Base-by-base conservation (phyloP, 768 basidiomycete genomes). In the Hygrocybe punicea region DNA sequence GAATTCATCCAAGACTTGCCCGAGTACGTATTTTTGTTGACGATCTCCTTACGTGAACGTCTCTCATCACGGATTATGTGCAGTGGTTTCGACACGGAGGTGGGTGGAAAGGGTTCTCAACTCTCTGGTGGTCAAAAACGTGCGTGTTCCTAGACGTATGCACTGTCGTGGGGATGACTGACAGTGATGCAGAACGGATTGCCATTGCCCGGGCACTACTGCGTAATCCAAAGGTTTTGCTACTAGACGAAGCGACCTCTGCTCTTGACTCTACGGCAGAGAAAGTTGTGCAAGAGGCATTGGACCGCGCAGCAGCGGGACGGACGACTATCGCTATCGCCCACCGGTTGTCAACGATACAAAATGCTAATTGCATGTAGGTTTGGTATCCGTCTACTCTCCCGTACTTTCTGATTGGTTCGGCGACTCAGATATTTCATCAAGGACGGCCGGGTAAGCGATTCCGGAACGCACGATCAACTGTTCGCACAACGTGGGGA, bases 291-390 rank as follows among this genome's bases (percentile, higher is more conserved):
- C 96, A 98, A 66, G 87, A 83, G 6, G 97, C 97, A 3, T 80
- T 98, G 29, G 97, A 98, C 72, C 82, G 85, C 65, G 97, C 95
- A 6, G 86, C 93, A 2, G 89, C 85, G 73, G 95, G 94, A 40
- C 83, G 96, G 57, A 96, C 95, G 4, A 97, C 93, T 6, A 88
- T 95, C 57, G 90, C 95, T n/a, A 96, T 99, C 60, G 96, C 96
- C 2, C 97, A 98, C 73, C 83, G 97, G 53, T 73, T 99, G 57
- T 91, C 89, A 16, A 93, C 91, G 3, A 95, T 97, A 61, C 92
- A 96, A 71, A 91, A 92, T 63, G 92, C 93, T 14, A 85, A 95
- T 70, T 77, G 83, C 71, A 97, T 97, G 85, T 89, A 70, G 71
- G 85, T 74, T 37, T 34, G 29, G 51, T 50, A 60, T 62, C 51